Evolutionary conservation across 2,329 filamentous ascomycete genomes (phyloP), one percentile per base, ranked within the genome.

Genomic region (Parastagonospora avenae): DNA sequence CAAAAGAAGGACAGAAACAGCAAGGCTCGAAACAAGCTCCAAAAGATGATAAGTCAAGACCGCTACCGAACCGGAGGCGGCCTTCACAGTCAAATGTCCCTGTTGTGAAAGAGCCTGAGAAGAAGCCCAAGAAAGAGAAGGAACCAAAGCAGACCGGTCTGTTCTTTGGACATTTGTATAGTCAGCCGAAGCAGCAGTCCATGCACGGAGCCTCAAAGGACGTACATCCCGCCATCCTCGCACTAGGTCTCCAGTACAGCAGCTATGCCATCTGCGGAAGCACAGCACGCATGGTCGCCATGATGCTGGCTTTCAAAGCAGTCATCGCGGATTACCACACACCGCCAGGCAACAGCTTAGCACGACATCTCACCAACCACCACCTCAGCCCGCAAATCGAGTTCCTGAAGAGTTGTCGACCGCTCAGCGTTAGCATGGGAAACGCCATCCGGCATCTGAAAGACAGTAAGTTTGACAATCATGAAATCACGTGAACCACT

Each of bases 401-500:
- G 59, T 97, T 95, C 70, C 83, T 99, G 54, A 90, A 91, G 53
- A 91, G 91, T 61, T 97, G 92, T 69, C 87, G 94, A n/a, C 92
- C 94, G 30, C 90, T 99, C 76, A 95, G 91, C 60, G 94, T 96
- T 75, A 91, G 91, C 55, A 96, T 97, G 87, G 94, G 94, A 54
- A 99, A 97, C 73, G 92, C 92, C 31, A 96, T 99, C 70, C 86
- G 94, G 47, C 93, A 92, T 82, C 82, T 99, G 42, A 99, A 99
- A 79, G 85, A 96, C 41, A 54, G 64, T 68, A 59, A 59, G 59
- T 49, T 32, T 16, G 30, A 32, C 30, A 32, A 4, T 4, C 30
- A 11, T 8, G 30, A 32, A 3, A 32, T 11, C 9, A 32, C 30
- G 9, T 11, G 30, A 8, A 32, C 30, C 30, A 11, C 7, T 24